Conservation (phyloP, 495 filamentous ascomycete species). For the Hyaloscypha hepaticicola region DNA sequence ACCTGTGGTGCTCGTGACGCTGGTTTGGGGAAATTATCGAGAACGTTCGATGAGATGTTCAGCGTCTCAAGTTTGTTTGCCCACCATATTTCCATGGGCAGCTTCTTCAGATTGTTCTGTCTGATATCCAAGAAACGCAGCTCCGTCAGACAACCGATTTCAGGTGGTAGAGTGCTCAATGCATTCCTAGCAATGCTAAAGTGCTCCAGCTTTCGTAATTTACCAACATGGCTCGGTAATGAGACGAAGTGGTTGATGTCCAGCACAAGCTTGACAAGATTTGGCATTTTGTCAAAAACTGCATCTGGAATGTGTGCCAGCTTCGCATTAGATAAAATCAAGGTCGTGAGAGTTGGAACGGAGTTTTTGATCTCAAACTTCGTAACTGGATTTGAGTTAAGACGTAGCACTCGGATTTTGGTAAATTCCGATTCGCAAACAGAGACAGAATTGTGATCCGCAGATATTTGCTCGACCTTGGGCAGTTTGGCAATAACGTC, state of each 20-base stretch:
- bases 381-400: slow-evolving; percentile 92
- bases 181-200: slow-evolving; percentile 93
- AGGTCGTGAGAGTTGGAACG: slow-evolving; percentile 74
- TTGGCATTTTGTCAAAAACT: slow-evolving; percentile 83
- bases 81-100: slow-evolving; percentile 93
- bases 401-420: slow-evolving; percentile 74
- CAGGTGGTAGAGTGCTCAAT: slow-evolving; percentile 74
- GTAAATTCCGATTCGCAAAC: slow-evolving; percentile 84
- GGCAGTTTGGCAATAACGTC: slow-evolving; percentile 81
- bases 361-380: slow-evolving; percentile 79
- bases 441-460: slow-evolving; percentile 88
- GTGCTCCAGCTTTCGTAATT: slow-evolving; percentile 78
- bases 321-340: slow-evolving; percentile 87
- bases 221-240: slow-evolving; percentile 78
- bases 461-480: slow-evolving; percentile 77
- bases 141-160: slow-evolving; percentile 82
- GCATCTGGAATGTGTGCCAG: slow-evolving; percentile 80
- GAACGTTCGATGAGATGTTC: slow-evolving; percentile 91
- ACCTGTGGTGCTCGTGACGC: slow-evolving; percentile 59
- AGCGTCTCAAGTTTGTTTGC: slow-evolving; percentile 83
- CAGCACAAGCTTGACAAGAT: slow-evolving; percentile 79
- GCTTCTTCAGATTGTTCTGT: slow-evolving; percentile 84
- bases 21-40: slow-evolving; percentile 86
- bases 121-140: slow-evolving; percentile 81
- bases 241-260: slow-evolving; percentile 96